Evolutionary conservation across 2,329 filamentous ascomycete genomes (phyloP).

Genomic region (Penicillium brasilianum): DNA sequence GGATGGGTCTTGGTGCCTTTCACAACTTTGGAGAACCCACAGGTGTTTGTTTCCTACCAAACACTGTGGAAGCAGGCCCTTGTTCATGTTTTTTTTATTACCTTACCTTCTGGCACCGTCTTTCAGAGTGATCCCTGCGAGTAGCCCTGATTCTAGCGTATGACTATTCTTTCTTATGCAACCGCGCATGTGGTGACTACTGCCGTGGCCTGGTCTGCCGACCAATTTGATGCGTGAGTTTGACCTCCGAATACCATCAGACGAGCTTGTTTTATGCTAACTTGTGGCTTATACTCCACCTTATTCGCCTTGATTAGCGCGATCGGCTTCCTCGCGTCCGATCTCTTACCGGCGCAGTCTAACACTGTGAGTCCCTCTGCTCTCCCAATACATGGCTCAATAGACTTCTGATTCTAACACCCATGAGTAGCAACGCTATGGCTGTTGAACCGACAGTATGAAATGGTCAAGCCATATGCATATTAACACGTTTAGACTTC

Average conservation of each 20-base stretch:
- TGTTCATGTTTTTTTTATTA: slow-evolving; percentile 57
- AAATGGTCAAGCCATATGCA: background rate
- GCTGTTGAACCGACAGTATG: background rate
- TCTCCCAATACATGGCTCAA: background rate
- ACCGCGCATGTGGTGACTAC: background rate
- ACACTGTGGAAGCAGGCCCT: slow-evolving; percentile 56
- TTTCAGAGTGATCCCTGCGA: slow-evolving; percentile 62
- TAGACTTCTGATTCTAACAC: background rate
- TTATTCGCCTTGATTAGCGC: background rate
- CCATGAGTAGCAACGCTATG: background rate
- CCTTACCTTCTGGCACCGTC: slow-evolving; percentile 62
- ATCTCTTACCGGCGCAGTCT: background rate
- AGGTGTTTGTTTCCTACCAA: slow-evolving; percentile 52
- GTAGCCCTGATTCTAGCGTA: slow-evolving; percentile 60
- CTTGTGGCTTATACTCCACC: background rate
- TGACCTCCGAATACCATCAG: background rate
- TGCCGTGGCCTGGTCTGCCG: background rate
- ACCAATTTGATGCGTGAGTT: background rate
- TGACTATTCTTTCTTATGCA: background rate
- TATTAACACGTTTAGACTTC: background rate
- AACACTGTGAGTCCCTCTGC: background rate
- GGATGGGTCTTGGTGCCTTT: background rate
- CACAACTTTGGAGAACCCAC: background rate
- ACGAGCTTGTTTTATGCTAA: background rate
- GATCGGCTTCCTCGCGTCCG: background rate